phyloP scores from a whole-genome alignment of 208 protist genomes.

The Leishmania lainsoni region DNA sequence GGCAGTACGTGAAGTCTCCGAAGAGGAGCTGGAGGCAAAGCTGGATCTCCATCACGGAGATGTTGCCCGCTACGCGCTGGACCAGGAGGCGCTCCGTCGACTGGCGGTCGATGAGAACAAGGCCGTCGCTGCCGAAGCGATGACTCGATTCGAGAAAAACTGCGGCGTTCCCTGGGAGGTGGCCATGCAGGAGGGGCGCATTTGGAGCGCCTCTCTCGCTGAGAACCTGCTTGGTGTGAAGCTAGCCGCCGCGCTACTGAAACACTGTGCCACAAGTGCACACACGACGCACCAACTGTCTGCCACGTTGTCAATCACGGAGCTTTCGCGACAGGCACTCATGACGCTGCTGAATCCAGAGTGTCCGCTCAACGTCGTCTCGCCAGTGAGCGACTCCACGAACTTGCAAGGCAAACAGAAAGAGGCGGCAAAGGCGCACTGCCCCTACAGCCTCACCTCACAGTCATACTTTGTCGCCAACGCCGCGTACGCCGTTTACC shows the following conservation, averaged over 20 bases:
- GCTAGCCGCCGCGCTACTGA: constrained; percentile 66
- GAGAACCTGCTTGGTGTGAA: constrained; percentile 61
- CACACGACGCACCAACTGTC: constrained; percentile 16
- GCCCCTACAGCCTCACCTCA: constrained; percentile 16
- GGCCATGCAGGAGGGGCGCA: constrained; percentile 46
- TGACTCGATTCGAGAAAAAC: constrained; percentile 38
- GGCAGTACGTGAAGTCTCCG: constrained; percentile 43
- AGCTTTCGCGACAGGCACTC: constrained; percentile 14
- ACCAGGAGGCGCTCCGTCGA: constrained; percentile 31
- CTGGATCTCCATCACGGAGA: constrained; percentile 83
- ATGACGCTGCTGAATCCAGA: constrained; percentile 14
- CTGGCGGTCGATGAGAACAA: constrained; percentile 25
- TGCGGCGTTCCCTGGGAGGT: constrained; percentile 63
- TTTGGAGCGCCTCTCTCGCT: constrained; percentile 79
- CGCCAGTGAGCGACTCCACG: background rate
- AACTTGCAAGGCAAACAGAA: background rate
- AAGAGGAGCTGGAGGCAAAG: constrained; percentile 35
- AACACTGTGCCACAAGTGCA: constrained; percentile 13
- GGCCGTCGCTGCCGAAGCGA: constrained; percentile 15
- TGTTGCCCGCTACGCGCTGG: constrained; percentile 62
- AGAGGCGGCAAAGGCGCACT: background rate
- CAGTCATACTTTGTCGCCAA: constrained; percentile 28
- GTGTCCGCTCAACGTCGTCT: constrained; percentile 8
- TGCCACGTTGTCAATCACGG: constrained; percentile 14
- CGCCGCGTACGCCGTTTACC: constrained; percentile 28